Evolutionary conservation across 768 basidiomycete genomes (phyloP), one percentile per base, ranked within the genome.

Genomic region (Lactarius hengduanensis): DNA sequence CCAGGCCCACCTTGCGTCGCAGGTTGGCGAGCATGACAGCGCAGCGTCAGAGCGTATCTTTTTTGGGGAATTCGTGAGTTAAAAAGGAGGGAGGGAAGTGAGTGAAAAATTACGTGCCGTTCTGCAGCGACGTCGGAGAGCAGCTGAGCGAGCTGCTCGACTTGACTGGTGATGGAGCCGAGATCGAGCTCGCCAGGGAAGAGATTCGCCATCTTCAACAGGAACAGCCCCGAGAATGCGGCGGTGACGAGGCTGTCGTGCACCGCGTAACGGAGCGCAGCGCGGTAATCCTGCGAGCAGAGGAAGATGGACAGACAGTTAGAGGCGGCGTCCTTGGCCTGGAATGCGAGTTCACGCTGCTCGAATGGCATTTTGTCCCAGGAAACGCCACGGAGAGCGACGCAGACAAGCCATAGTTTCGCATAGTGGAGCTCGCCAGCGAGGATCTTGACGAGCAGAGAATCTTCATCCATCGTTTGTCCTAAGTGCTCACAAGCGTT

Each of bases 281-380:
- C 92, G 22, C 92, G 83, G 72, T 93, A 92, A 56, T 91, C 89
- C 5, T 85, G 81, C 22, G 91, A 92, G 63, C 85, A 86, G 70
- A 96, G 80, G 77, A 96, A 94, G 60, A 92, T 90, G 56, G 89
- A 84, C 53, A 98, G 78, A 74, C 93, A 95, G 69, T 87, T 87
- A 41, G 90, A 86, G 5, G 95, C 95, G 0, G 94, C 91, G 72
- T 96, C 93, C 78, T 95, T 96, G 32, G 94, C 95, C 73, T 96
- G 92, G 80, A 96, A 96, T 3, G 94, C 94, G 56, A 96, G 82
- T 75, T 96, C 95, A 45, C 94, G 88, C 74, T 96, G 95, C 76
- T 97, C 95, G 67, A 91, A 93, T 4, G 93, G 87, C 89, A 97
- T 93, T 77, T 94, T 95, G 73, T 97, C 94, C 95, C 94, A 98